Evolutionary conservation across 306 rosid genomes (phyloP).

Genomic region (Sicyos edulis): DNA sequence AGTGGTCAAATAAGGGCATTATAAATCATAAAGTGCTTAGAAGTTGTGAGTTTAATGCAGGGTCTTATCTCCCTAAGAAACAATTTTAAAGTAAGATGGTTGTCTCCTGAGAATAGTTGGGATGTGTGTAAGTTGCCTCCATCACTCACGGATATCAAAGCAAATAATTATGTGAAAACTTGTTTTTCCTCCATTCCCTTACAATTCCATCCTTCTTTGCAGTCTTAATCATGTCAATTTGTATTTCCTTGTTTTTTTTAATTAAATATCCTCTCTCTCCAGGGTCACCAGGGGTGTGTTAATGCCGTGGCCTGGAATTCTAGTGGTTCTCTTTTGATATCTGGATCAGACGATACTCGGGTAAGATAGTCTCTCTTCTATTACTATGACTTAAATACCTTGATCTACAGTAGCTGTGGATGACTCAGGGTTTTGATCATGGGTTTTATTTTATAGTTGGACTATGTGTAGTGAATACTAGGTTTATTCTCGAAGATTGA

Average conservation of each 20-base stretch:
- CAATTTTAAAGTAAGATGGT: no score
- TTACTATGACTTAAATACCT: constrained; percentile 1
- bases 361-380: constrained; percentile 33
- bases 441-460: no score
- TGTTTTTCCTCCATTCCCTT: not conserved
- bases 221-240: not conserved
- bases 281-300: constrained; percentile 96
- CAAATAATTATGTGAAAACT: no score
- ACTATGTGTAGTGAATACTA: not conserved
- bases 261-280: not conserved
- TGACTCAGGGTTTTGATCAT: not conserved
- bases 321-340: constrained; percentile 70
- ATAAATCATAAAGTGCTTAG: not conserved
- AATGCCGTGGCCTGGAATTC: constrained; percentile 94
- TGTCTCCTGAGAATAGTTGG: no score
- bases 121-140: no score
- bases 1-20: no score
- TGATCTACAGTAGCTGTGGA: not conserved
- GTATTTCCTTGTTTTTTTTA: not conserved
- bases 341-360: constrained; percentile 94
- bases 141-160: no score
- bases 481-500: not conserved
- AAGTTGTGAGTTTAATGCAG: no score
- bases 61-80: no score
- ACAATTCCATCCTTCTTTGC: not conserved